Base-by-base conservation (phyloP, 345 rosid species). In the Ricinus communis region DNA sequence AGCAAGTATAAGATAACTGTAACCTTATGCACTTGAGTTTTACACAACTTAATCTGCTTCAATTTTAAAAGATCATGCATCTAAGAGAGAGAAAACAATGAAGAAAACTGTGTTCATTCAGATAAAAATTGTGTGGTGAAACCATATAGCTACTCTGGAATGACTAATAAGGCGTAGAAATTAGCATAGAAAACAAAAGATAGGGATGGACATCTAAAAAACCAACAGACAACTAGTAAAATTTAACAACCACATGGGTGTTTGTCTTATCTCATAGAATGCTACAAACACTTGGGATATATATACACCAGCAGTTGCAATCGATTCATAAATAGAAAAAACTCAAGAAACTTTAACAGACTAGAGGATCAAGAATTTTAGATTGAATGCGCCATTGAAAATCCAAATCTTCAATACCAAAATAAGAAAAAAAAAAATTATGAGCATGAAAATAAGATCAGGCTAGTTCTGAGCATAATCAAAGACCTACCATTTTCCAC, bases 1-100 rank as follows among this genome's bases (percentile, higher is more conserved):
- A 56, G 30, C 54, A 55, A 69, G 24, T 65, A 73, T 74, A 21
- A 77, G 77, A 75, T 67, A 66, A 50, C 33, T 71, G 18, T 12
- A 13, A 5, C 13, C 30, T 62, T 21, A 62, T 21, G 49, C 6
- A 40, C 38, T 40, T 51, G 3, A 10, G 28, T 38, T 38, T 11
- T 12, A 6, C n/a, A n/a, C n/a, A n/a, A n/a, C n/a, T n/a, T 59
- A 3, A 43, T 43, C 47, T 6, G 6, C 47, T 43, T 9, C 12
- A 8, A 43, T 33, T n/a, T 5, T 0, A 25, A 41, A 12, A 62
- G 24, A 7, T 30, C 10, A 21, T 19, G 14, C 13, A 61, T 41
- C 28, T 40, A 21, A 5, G 27, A 19, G 18, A 62, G 27, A 36
- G 18, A 36, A 1, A 40, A 21, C 10, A 62, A 11, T 12, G 24